Percentiles rank a stretch among this genome's conserved stretches.
Evolutionary conservation across 495 filamentous ascomycete genomes (phyloP).

Genomic region (Penicillium dipodomyicola): DNA sequence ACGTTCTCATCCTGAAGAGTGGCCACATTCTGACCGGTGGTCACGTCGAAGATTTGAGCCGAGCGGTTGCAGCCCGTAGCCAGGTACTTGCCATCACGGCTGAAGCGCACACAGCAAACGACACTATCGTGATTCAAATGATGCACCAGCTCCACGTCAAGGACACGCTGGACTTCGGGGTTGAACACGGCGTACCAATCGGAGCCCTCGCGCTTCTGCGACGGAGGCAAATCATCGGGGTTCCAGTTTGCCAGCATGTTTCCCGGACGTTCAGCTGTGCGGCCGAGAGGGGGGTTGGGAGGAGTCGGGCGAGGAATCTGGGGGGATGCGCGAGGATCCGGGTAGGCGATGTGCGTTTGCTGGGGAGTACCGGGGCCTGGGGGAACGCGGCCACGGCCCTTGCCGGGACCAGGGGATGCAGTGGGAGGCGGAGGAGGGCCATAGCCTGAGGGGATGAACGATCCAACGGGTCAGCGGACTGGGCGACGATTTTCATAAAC

Average conservation of each 20-base stretch:
- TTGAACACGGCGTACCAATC: conserved; percentile 95
- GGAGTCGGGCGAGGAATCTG: conserved; percentile 82
- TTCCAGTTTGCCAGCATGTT: conserved; percentile 89
- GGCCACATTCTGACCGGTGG: conserved; percentile 72
- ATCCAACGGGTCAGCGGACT: conserved; percentile 29
- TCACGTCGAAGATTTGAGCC: conserved; percentile 87
- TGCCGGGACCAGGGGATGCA: conserved; percentile 81
- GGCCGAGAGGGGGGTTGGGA: conserved; percentile 53
- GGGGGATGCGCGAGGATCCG: conserved; percentile 78
- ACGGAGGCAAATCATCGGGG: conserved; percentile 73
- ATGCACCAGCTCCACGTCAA: conserved; percentile 87
- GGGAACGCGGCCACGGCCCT: conserved; percentile 54
- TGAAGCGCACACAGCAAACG: conserved; percentile 89
- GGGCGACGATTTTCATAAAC: conserved; percentile 15
- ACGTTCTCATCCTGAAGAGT: conserved; percentile 79
- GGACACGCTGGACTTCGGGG: conserved; percentile 72
- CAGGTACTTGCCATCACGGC: conserved; percentile 82
- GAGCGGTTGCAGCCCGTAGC: conserved; percentile 88
- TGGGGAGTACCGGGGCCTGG: conserved; percentile 86
- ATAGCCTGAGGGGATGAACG: conserved; percentile 46
- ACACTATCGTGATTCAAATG: conserved; percentile 83
- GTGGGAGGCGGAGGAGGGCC: conserved; percentile 74
- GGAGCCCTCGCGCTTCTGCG: conserved; percentile 75
- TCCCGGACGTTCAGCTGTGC: conserved; percentile 49
- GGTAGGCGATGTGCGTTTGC: conserved; percentile 80